Base-by-base conservation (phyloP, 1,139 yeast species). In the Geotrichum klebahnii region DNA sequence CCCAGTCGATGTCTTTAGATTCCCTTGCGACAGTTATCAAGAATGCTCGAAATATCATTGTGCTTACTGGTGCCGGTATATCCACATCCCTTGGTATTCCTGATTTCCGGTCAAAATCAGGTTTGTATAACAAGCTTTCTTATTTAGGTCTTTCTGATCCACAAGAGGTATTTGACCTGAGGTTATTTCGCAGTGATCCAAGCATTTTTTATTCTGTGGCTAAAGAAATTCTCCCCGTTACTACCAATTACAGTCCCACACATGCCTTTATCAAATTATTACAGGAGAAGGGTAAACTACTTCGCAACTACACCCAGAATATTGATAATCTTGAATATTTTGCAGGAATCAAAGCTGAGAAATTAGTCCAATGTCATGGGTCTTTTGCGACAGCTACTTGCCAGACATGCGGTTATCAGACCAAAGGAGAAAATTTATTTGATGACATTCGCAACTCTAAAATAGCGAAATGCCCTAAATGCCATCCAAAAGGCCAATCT, bases 51-150 rank as follows among this genome's bases (percentile, higher is more conserved):
- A 83, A 81, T 51, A 78, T 92, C 19, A 62, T 92, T 55, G 95
- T 92, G 1, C 71, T 92, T 24, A 88, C 97, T 0, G 98, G 98
- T 3, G 98, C 98, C 0, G 98, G 98, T 17, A 89, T 92, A 41
- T 87, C 96, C 16, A 90, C 97, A 3, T 81, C 90, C 33, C 71
- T 90, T 53, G 97, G 97, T 1, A 90, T 90, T 51, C 97, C 97
- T 0, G 98, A 92, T 68, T 92, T 92, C 69, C 77, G 98, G 62
- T 89, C 97, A 0, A 81, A 89, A 8, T 75, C 84, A 57, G 98
- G 98, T 41, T 80, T 92, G 54, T 92, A 92, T 67, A 57, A 51
- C 19, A 78, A 79, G 61, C 78, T 92, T 55, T 75, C 76, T 50
- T 76, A 79, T 59, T 64, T 87, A 50, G 96, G 96, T 0, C 71